Conservation (phyloP, 2,329 filamentous ascomycete species). For the Penicillium sp. region DNA sequence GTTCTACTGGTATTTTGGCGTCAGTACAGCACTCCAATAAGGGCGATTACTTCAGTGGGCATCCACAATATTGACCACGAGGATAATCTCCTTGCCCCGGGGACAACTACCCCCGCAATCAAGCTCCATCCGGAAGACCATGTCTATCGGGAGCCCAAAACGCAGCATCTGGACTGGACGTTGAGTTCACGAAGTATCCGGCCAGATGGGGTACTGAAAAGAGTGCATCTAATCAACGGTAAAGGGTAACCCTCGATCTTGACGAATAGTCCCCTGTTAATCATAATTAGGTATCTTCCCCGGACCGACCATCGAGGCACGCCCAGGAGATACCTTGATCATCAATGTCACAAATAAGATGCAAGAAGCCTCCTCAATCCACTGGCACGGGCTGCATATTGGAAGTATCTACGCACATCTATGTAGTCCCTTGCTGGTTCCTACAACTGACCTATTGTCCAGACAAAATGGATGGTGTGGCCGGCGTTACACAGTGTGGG, state of each 20-base stretch:
- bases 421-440: not conserved
- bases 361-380: conserved; percentile 40
- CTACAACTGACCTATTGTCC: not conserved
- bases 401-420: conserved; percentile 23
- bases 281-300: conserved; percentile 39
- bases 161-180: conserved; percentile 39
- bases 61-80: not conserved
- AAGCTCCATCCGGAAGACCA: conserved; percentile 45
- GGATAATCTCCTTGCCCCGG: not conserved
- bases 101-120: conserved; percentile 15
- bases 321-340: conserved; percentile 45
- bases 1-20: not conserved
- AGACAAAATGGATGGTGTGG: conserved; percentile 63
- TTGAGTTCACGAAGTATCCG: conserved; percentile 38
- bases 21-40: not conserved
- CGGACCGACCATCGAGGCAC: conserved; percentile 48
- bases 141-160: conserved; percentile 32
- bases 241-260: not conserved
- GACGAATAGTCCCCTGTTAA: not conserved
- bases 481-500: conserved; percentile 61
- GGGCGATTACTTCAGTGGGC: not conserved
- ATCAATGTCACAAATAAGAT: conserved; percentile 44
- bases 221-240: conserved; percentile 50
- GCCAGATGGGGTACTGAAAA: conserved; percentile 51
- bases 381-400: conserved; percentile 49